These are phyloP conservation scores for Pestalotiopsis sp. DNA, from an alignment of 2,329 filamentous ascomycete genomes.

Conservation along the genomic window DNA sequence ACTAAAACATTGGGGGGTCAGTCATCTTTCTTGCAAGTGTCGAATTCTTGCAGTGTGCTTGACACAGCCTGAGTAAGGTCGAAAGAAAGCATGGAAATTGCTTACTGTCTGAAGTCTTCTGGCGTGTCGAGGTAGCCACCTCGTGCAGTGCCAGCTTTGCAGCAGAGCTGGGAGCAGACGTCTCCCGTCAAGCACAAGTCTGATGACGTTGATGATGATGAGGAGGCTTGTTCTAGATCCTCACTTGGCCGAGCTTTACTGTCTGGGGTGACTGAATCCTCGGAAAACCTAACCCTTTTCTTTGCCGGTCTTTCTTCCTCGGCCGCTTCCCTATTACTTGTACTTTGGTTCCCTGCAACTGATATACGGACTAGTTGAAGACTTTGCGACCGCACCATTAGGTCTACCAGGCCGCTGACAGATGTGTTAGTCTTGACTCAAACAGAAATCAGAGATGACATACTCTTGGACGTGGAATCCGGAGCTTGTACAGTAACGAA, in stretches of 20 bases:
- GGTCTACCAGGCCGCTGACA: not conserved
- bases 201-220: not conserved
- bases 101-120: slow-evolving; percentile 1
- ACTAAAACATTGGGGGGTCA: too few relatives aligned
- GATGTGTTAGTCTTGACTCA: not conserved
- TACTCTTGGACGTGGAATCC: not conserved
- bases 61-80: too few relatives aligned
- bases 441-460: not conserved
- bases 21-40: too few relatives aligned
- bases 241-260: not conserved
- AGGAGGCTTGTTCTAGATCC: not conserved
- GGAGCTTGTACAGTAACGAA: not conserved
- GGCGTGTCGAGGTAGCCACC: slow-evolving; percentile 15
- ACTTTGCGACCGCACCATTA: not conserved
- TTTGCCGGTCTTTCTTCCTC: not conserved
- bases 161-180: slow-evolving; percentile 14
- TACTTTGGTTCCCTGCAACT: not conserved
- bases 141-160: not conserved
- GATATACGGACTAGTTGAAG: not conserved
- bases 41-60: too few relatives aligned
- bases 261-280: not conserved
- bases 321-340: not conserved
- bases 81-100: too few relatives aligned
- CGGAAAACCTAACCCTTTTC: not conserved
- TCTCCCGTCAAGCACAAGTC: not conserved